Evolutionary conservation across 345 rosid species (phyloP).

Genomic region (Turritis glabra): DNA sequence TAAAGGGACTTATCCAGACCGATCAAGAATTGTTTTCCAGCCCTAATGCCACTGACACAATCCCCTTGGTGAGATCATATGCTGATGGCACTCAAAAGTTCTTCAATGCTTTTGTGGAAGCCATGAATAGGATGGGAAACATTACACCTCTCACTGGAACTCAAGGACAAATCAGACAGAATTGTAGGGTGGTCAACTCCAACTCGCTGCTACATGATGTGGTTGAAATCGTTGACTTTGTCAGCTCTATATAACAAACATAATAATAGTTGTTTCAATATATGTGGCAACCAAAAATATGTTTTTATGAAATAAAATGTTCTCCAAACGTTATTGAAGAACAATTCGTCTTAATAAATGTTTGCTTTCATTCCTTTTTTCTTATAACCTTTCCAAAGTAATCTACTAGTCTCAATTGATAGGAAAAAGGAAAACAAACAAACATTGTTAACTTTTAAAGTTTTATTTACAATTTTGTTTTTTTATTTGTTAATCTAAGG

Average conservation of each 20-base stretch:
- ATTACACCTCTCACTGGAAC: constrained; percentile 54
- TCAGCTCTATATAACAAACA: constrained; percentile 20
- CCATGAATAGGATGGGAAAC: constrained; percentile 77
- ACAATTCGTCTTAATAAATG: background rate
- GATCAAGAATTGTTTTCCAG: constrained; percentile 64
- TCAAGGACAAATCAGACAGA: constrained; percentile 54
- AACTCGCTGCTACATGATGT: constrained; percentile 19
- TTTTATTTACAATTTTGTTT: background rate
- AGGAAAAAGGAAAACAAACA: background rate
- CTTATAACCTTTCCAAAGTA: background rate
- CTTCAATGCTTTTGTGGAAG: constrained; percentile 48
- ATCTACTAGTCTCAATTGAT: background rate
- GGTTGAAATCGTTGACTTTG: constrained; percentile 23
- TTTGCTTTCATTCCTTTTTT: background rate
- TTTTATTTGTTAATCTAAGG: no score
- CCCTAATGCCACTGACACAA: constrained; percentile 45
- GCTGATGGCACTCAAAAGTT: constrained; percentile 41
- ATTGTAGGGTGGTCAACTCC: constrained; percentile 47
- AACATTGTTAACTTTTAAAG: background rate
- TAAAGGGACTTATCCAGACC: constrained; percentile 50
- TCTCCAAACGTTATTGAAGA: background rate
- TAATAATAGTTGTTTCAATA: background rate
- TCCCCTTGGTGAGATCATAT: constrained; percentile 48
- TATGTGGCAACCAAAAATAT: background rate
- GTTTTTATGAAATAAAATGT: constrained; percentile 4